Base-by-base conservation (phyloP, 768 basidiomycete species). In the Podaxis rugospora region DNA sequence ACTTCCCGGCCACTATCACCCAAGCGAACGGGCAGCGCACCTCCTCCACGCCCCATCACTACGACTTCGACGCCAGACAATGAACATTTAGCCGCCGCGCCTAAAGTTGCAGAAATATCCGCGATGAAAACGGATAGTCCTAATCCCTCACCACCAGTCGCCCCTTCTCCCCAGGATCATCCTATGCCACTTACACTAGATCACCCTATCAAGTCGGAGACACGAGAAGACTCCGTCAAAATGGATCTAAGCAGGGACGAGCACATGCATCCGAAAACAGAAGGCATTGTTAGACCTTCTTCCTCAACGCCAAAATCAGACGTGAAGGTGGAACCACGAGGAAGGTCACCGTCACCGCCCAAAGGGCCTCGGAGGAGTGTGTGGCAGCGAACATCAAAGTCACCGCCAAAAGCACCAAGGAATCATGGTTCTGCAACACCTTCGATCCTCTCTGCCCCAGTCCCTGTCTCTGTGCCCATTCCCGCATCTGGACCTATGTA, bases 301-400 rank as follows among this genome's bases (percentile, higher is more conserved):
- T 51, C 50, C 18, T 50, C 23, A 21, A 49, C 57, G 5, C 57
- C 57, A 27, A 59, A 59, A 52, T 40, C 39, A 27, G 49, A 51
- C 14, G 36, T 36, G 27, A 57, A 21, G 28, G 7, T 23, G 10
- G 55, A 57, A 35, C 14, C 44, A 35, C 57, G 59, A 23, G 59
- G 59, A 14, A 60, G 59, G 28, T 60, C 59, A 36, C 59, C 50
- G 23, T 60, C 59, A 11, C 59, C 59, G 10, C 59, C 59, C 28
- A 60, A 60, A 52, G 59, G 59, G 9, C 59, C 59, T 14, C 59
- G 59, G 6, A 51, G 23, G 9, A 52, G 23, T 23, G 39, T 52
- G 23, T 60, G 59, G 59, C 59, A 50, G 1, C 52, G 51, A 53
- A 53, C 18, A 1, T 60, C 59, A 5, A 60, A 60, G 39, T 53